Base-by-base conservation (phyloP, 1,284 basidiomycete genomes). In the Leccinum huronense region DNA sequence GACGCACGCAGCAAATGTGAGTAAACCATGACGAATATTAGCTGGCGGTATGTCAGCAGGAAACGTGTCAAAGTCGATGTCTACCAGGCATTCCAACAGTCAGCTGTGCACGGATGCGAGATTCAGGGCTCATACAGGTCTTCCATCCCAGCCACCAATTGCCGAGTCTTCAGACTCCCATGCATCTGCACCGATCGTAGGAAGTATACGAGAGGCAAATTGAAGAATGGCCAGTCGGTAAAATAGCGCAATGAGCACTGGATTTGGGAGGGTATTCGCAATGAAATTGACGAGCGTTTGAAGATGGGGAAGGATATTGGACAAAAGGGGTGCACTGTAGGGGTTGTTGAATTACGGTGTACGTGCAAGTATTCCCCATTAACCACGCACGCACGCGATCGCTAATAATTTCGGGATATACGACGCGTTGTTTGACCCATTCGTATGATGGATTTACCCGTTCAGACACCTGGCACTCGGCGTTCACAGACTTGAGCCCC, bases 191-290 rank as follows among this genome's bases (percentile, higher is more conserved):
- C 91, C 90, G 61, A 94, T 93, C 5, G 89, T 90, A 16, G 91
- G 91, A 45, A 94, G 78, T 65, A 97, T 93, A 56, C 87, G 85
- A 9, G 93, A 93, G 3, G 94, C 94, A 61, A 91, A 81, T 69
- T 96, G 92, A n/a, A 97, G 78, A 34, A 97, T 89, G 9, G 86
- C 80, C 19, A 96, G 81, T 45, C 95, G 88, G 76, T 94, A 97
- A 30, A 92, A 78, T 23, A 97, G 83, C 9, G 92, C 90, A 53
- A 94, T 84, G 3, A 97, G 80, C n/a, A 93, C 86, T 5, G 91
- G 91, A 69, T 91, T 93, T 3, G 93, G 92, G 9, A 94, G 80
- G 13, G 91, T 93, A 74, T 92, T 90, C 10, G 87, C 86, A 60
- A 93, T 83, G 72, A 93, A 93, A 72, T 90, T 91, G 55, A 88